Conservation (phyloP, 2,329 filamentous ascomycete genomes). For the Aurifilum marmelostoma region DNA sequence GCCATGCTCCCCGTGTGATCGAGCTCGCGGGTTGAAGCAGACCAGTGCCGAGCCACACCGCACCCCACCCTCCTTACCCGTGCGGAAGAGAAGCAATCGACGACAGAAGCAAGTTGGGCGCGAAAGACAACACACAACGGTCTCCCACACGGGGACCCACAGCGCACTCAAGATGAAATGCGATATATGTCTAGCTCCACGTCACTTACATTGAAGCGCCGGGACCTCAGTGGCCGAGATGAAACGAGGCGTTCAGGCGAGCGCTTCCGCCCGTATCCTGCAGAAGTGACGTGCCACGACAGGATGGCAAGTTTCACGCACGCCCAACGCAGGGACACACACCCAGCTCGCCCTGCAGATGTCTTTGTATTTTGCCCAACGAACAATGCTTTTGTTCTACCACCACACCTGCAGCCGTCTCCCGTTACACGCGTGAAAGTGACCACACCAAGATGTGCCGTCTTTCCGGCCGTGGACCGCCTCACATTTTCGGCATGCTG, state of each 20-base stretch:
- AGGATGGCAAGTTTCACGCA: not conserved
- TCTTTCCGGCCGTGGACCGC: not conserved
- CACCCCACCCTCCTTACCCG: not conserved
- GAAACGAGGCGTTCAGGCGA: slow-evolving; percentile 1
- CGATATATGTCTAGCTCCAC: not conserved
- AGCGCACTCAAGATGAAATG: not conserved
- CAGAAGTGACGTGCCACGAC: slow-evolving; percentile 2
- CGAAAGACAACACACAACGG: not conserved
- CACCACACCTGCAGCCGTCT: slow-evolving; percentile 8
- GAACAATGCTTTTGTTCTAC: slow-evolving; percentile 14
- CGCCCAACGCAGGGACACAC: not conserved
- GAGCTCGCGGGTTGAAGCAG: slow-evolving; percentile 8
- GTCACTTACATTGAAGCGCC: not conserved
- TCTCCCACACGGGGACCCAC: not conserved
- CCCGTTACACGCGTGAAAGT: not conserved
- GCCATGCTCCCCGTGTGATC: slow-evolving; percentile 13
- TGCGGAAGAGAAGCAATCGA: slow-evolving; percentile 6
- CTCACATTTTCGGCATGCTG: not conserved
- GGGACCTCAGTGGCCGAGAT: not conserved
- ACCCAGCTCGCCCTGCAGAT: not conserved
- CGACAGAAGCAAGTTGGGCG: slow-evolving; percentile 1
- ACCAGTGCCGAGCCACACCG: slow-evolving; percentile 12
- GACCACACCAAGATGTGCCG: not conserved
- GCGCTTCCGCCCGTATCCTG: not conserved
- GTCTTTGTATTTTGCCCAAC: not conserved